Evolutionary conservation across 495 filamentous ascomycete genomes (phyloP), one percentile per base, ranked within the genome.

Genomic region (Xylaria nigripes): DNA sequence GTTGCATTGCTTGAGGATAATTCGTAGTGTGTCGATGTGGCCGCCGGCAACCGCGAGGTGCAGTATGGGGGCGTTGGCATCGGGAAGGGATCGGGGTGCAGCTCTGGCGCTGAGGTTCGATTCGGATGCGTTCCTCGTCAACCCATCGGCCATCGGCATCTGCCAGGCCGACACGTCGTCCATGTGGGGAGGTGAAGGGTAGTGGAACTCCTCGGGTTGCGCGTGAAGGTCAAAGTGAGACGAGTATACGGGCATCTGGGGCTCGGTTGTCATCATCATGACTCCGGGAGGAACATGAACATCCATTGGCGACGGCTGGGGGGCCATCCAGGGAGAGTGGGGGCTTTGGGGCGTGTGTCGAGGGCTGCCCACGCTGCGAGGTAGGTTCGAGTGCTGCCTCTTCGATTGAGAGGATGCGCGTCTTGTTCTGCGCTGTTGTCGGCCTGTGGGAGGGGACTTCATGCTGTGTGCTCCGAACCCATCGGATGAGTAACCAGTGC

Each of bases 171-270:
- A 22, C 18, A 41, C n/a, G n/a, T 57, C 54, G 18, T 57, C 48
- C 54, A 51, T 51, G 18, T 41, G 30, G 5, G 54, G 54, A 12
- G 54, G 54, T 12, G 54, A 57, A n/a, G 54, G 54, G 22, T 57
- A 57, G 15, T 57, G 54, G 16, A 49, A 57, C 27, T 57, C 54
- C 22, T 57, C 54, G 74, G 93, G 85, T 81, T 80, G 45, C 40
- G 16, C 29, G 13, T 53, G 42, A 44, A 58, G 44, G 8, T 58
- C 56, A 25, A 52, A 58, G 45, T 48, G 45, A 32, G 56, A 41
- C 16, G 50, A 47, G 43, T 52, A 53, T 15, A 54, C 36, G 13
- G 50, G 24, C 50, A 50, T 51, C 12, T 58, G 49, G 40, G 27
- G 42, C 19, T 52, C 50, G 15, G 56, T 29, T 32, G 41, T 24